Evolutionary conservation across 129 eudicot species (phyloP), one percentile per base, ranked within the genome.

Genomic region (Ambrosia trifida): DNA sequence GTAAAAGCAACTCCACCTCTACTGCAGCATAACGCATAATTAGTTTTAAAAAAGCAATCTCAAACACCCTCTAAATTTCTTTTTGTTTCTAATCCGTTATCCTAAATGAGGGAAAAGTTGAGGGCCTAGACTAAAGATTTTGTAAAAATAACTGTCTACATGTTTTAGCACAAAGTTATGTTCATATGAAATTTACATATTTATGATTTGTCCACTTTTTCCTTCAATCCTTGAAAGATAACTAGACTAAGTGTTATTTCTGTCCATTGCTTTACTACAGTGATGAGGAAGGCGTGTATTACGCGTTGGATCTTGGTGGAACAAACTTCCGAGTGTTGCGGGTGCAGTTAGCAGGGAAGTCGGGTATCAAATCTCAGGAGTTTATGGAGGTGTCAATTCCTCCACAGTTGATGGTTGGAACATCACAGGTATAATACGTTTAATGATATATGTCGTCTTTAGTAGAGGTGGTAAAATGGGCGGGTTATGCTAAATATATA

Each of bases 241-340:
- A 24, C 28, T 70, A 52, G 63, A 53, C 44, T 7, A 38, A 24
- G 30, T 11, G 17, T 50, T 56, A 35, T 35, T 56, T 41, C 8
- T 24, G 11, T 54, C 30, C 43, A 38, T 38, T 46, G 17, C 61
- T 62, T 5, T 57, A 47, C 57, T 78, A 68, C 66, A 92, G 98
- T 57, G 85, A 83, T 13, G 98, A 91, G 83, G 79, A 77, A 76
- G 96, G 98, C n/a, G 85, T 85, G 69, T 92, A 78, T 80, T 92
- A 92, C 72, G 96, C 95, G 18, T 69, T 93, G 81, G 98, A 93
- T 82, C 96, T 93, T 65, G 98, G 98, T 14, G 98, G 98, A 31
- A 89, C 98, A 80, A 93, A 93, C 69, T 93, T 93, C 68, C 86
- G 95, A 18, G 98, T 93, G 35, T 19, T 93, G 80, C 86, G 95